Base-by-base conservation (phyloP, 225 moss, liverwort and hornwort species). In the Bryum argenteum region DNA sequence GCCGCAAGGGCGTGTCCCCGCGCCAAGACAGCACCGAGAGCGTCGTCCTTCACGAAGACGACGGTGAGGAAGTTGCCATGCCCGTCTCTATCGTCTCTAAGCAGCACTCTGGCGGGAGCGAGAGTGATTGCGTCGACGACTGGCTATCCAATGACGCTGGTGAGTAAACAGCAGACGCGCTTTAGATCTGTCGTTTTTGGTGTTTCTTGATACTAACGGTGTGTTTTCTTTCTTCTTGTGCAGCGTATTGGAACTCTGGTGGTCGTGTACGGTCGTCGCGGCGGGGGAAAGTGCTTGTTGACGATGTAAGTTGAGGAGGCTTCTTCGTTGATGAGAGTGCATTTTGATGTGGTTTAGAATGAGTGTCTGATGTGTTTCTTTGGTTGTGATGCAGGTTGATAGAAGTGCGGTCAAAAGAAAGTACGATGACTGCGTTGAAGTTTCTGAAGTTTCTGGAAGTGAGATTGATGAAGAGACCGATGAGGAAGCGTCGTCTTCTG, bases 1-100 rank as follows among this genome's bases (percentile, higher is more conserved):
- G 33, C 33, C 33, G 33, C 33, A 33, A 48, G 48, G 48, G 15
- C 53, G 58, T 70, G 23, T 26, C 39, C 17, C 66, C 72, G 2
- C 77, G 60, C 15, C 54, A 63, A 58, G 85, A 82, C 67, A 87
- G 83, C 52, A 78, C 75, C 2, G 83, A 81, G 70, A 87, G 86
- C 33, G 80, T 75, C 47, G 83, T 87, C 57, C 21, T 87, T 81
- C 83, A 87, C 21, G 63, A 38, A 15, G 65, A 65, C 1, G 65
- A 26, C 6, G 66, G 47, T 0, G 50, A 38, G 6, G 80, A 65
- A 9, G 68, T 11, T 16, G 71, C 33, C 33, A 33, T 33, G 33
- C 33, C 33, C 33, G 33, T 33, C 33, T 33, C 33, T 6, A 0
- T 33, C 33, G 33, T 6, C 33, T 33, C 33, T 33, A 33, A 33